Evolutionary conservation across 805 yeast genomes (phyloP).

Genomic region (Danielia oregonensis): DNA sequence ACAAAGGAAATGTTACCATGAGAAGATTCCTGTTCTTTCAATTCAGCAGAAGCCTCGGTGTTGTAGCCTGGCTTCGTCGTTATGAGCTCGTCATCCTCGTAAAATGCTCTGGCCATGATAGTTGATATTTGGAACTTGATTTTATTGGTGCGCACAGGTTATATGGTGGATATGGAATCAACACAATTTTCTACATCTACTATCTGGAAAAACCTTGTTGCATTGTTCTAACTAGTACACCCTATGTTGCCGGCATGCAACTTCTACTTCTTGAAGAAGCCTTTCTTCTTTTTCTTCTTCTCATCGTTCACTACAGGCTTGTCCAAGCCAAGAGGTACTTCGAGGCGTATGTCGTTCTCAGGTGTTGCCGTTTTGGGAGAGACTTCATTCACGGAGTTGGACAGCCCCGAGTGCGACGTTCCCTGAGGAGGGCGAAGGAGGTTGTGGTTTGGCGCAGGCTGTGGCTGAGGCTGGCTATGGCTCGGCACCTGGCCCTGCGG

Average conservation of each 20-base stretch:
- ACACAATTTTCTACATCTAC: too few relatives aligned
- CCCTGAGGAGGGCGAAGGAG: slow-evolving; percentile 10
- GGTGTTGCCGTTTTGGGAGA: slow-evolving; percentile 20
- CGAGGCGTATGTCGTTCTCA: slow-evolving; percentile 16
- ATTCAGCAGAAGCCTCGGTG: slow-evolving; percentile 30
- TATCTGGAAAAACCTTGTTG: background rate
- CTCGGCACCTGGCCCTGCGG: slow-evolving; percentile 13
- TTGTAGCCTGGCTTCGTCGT: slow-evolving; percentile 49
- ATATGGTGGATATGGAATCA: too few relatives aligned
- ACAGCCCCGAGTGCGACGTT: slow-evolving; percentile 16
- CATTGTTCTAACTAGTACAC: background rate
- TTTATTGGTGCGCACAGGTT: background rate
- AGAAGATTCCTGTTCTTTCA: slow-evolving; percentile 35
- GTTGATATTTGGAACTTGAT: background rate
- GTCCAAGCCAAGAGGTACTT: slow-evolving; percentile 22
- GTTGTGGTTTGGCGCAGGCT: background rate
- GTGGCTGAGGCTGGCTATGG: background rate
- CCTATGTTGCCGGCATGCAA: too few relatives aligned
- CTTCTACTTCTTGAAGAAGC: slow-evolving; percentile 18
- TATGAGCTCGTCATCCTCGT: slow-evolving; percentile 48
- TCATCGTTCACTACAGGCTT: slow-evolving; percentile 17
- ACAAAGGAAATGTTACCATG: slow-evolving; percentile 40
- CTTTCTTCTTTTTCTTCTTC: slow-evolving; percentile 26
- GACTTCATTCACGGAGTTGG: slow-evolving; percentile 22
- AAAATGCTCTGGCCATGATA: slow-evolving; percentile 37